Base-by-base conservation (phyloP, 106 monocot genomes). In the Xerophyta viscosa region DNA sequence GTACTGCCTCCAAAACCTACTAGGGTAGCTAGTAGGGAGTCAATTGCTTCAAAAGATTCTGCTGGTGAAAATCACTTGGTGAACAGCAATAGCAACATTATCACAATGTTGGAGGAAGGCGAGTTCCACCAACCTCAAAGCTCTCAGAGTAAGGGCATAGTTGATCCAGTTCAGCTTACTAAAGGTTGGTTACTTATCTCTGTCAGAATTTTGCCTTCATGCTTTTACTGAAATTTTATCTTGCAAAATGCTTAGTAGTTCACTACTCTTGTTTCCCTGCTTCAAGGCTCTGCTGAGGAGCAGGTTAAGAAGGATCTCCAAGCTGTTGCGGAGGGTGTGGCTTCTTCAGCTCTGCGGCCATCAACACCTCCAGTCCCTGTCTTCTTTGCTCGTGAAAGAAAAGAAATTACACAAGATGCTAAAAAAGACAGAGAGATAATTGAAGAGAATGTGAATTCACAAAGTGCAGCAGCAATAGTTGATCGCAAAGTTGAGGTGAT, bases 401-500 rank as follows among this genome's bases (percentile, higher is more conserved):
- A 66, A 25, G 27, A 10, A 13, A 25, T 27, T 46, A 8, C 6
- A 39, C 37, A 9, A 52, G 45, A 50, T 55, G 58, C 29, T 29
- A 47, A 33, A 25, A 50, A 74, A 48, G 65, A 26, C 21, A 53
- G 23, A 23, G 69, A 53, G 19, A 20, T 27, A 24, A 53, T 7
- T 20, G 48, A 53, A 15, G 58, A 57, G 14, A 51, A 41, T 21
- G 24, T 41, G 27, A 29, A 27, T 14, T 18, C 15, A 10, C 48
- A 55, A 46, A 42, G 41, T 48, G 29, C 64, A 15, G 29, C 56
- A 31, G 52, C 54, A 20, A 11, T 28, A 10, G 55, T 52, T 58
- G 63, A 54, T 45, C 46, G 57, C 20, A 54, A 46, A 27, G 24
- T 36, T 54, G 74, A 78, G 83, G 83, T 83, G 50, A 59, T 31